Percentiles rank a stretch among this genome's conserved stretches.
Evolutionary conservation across 306 rosid species (phyloP).

Genomic region (Cicer bijugum): DNA sequence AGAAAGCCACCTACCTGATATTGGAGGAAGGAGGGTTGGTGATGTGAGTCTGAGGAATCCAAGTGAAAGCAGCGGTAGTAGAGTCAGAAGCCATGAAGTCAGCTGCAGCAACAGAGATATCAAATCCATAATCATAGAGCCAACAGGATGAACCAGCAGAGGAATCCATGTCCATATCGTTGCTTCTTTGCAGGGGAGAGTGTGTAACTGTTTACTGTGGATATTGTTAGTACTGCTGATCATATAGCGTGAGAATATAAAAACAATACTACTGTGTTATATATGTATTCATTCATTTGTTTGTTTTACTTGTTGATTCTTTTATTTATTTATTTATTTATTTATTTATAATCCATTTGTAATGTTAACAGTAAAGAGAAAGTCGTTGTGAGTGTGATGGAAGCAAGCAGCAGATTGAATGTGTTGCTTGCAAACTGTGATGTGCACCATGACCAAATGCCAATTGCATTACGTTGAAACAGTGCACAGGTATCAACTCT

Average conservation of each 20-base stretch:
- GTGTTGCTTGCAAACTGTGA: slow-evolving; percentile 38
- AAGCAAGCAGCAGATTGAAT: slow-evolving; percentile 35
- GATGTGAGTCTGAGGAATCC: slow-evolving; percentile 51
- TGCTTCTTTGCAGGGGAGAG: neutral
- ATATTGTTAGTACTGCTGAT: neutral
- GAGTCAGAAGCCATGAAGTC: slow-evolving; percentile 53
- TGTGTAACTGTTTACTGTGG: neutral
- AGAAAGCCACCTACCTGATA: slow-evolving; percentile 60
- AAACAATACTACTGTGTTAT: neutral
- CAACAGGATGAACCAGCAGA: slow-evolving; percentile 51
- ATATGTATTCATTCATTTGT: slow-evolving; percentile 19
- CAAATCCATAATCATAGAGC: slow-evolving; percentile 63
- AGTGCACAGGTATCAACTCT: slow-evolving; percentile 28
- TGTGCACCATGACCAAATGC: slow-evolving; percentile 43
- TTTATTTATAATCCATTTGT: neutral
- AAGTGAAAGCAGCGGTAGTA: slow-evolving; percentile 53
- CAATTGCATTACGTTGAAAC: slow-evolving; percentile 42
- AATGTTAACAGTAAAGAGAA: slow-evolving; percentile 36
- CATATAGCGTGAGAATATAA: slow-evolving; percentile 53
- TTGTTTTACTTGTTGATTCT: slow-evolving; percentile 24
- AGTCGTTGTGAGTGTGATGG: slow-evolving; percentile 48
- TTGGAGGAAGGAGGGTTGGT: slow-evolving; percentile 52
- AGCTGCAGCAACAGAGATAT: slow-evolving; percentile 48
- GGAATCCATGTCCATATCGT: slow-evolving; percentile 56
- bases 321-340: no score